Evolutionary conservation across 1,284 basidiomycete genomes (phyloP).

Genomic region (Austroboletus olivaceoglutinosus): DNA sequence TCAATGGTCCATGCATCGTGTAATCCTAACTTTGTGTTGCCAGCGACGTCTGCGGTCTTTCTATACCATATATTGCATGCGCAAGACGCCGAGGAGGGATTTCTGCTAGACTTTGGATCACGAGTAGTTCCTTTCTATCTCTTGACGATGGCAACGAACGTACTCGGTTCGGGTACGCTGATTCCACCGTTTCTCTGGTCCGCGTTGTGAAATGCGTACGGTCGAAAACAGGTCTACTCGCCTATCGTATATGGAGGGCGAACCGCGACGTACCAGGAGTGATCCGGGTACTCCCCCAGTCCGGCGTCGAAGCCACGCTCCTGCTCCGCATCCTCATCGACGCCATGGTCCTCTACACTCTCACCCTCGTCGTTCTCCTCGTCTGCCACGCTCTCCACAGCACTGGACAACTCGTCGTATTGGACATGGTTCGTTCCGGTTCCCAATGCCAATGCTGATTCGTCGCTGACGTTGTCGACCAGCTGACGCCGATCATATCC

Average conservation of each 20-base stretch:
- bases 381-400: slow-evolving; percentile 13
- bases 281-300: slow-evolving; percentile 11
- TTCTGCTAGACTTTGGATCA: slow-evolving; percentile 18
- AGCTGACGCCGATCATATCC: slow-evolving; percentile 24
- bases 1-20: too few relatives aligned
- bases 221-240: slow-evolving; percentile 14
- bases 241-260: slow-evolving; percentile 22
- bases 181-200: not conserved
- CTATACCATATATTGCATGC: slow-evolving; percentile 7
- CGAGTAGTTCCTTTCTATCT: slow-evolving; percentile 26
- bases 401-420: slow-evolving; percentile 11
- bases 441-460: not conserved
- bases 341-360: slow-evolving; percentile 16
- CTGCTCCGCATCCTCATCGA: slow-evolving; percentile 24
- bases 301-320: slow-evolving; percentile 5
- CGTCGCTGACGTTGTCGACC: not conserved
- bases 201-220: not conserved
- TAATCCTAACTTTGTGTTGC: not conserved
- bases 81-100: slow-evolving; percentile 15
- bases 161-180: slow-evolving; percentile 18
- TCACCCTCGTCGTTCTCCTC: slow-evolving; percentile 17
- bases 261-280: slow-evolving; percentile 4
- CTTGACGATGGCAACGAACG: slow-evolving; percentile 22
- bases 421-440: slow-evolving; percentile 24
- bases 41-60: slow-evolving; percentile 13